Evolutionary conservation across 441 rosid species (phyloP), one percentile per base, ranked within the genome.

Genomic region (Corymbia citriodora): DNA sequence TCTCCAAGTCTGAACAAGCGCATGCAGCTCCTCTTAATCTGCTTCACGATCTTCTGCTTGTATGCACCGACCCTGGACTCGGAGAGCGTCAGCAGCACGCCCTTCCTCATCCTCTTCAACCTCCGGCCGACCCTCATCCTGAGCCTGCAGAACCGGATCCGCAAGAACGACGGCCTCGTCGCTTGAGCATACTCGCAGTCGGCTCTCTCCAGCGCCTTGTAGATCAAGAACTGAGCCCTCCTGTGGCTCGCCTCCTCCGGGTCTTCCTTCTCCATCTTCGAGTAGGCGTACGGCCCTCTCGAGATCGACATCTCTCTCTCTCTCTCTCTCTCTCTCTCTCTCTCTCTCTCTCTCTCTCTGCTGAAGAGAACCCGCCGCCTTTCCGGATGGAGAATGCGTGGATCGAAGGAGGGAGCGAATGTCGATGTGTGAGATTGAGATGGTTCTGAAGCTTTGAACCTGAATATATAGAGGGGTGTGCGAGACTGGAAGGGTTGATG

Each of bases 41-140:
- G 88, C 65, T 81, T 82, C 83, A n/a, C 40, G 83, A 90, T 74
- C 18, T 87, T 45, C 87, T 52, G 65, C 70, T 57, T 55, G 70
- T 8, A 48, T 33, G 25, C 19, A 54, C 72, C 87, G 1, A 52
- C 49, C n/a, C 87, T 45, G 72, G 89, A 88, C 48, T 18, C 59
- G 6, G 70, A 68, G 48, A 88, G 10, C 23, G 86, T 52, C 90
- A 21, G 21, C 17, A 68, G 9, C 88, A 83, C 49, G 83, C 85
- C 49, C 90, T 88, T 90, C 90, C 90, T 90, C 90, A 79, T 53
- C 59, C 40, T 83, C 88, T 90, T 90, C 65, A 90, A 52, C 87
- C 89, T 88, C 90, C 82, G 81, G 83, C 91, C 91, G 40, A 90
- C 31, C 90, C 85, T 90, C 83, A 88, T 82, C 89, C 54, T 90